Evolutionary conservation across 208 protist species (phyloP).

Genomic region (Crithidia expoeki): DNA sequence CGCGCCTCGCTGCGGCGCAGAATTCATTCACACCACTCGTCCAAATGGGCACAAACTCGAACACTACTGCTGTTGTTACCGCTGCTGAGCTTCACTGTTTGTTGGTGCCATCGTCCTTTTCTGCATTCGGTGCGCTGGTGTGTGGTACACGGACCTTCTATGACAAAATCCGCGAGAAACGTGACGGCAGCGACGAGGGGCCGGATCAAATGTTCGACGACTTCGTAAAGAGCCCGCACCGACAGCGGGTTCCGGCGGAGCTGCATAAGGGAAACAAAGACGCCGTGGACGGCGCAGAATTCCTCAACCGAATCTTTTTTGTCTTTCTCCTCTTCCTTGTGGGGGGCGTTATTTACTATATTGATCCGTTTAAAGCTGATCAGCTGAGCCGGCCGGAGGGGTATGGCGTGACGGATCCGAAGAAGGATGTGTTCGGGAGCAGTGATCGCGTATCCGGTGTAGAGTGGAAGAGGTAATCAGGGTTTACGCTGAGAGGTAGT

Average conservation of each 20-base stretch:
- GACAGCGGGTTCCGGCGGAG: conserved; percentile 51
- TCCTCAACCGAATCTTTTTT: conserved; percentile 44
- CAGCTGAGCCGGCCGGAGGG: conserved; percentile 49
- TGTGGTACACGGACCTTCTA: conserved; percentile 57
- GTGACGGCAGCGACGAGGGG: conserved; percentile 56
- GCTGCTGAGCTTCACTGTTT: background rate
- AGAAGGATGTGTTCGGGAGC: conserved; percentile 5
- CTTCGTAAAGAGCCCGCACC: conserved; percentile 52
- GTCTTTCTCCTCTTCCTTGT: conserved; percentile 28
- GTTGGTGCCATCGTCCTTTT: background rate
- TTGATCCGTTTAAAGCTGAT: conserved; percentile 56
- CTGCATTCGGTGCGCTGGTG: background rate
- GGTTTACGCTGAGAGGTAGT: background rate
- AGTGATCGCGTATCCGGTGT: background rate
- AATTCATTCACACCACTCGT: too few species aligned
- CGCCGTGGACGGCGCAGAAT: conserved; percentile 52
- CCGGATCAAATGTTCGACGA: conserved; percentile 63
- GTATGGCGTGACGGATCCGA: conserved; percentile 27
- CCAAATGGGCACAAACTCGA: too few species aligned
- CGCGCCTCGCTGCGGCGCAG: too few species aligned
- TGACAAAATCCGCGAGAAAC: conserved; percentile 60
- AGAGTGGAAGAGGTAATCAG: background rate
- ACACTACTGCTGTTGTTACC: too few species aligned
- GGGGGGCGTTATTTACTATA: conserved; percentile 11
- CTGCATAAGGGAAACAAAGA: conserved; percentile 48